Evolutionary conservation across 2,329 filamentous ascomycete species (phyloP), one percentile per base, ranked within the genome.

Genomic region (Chrysoporthe deuterocubensis): DNA sequence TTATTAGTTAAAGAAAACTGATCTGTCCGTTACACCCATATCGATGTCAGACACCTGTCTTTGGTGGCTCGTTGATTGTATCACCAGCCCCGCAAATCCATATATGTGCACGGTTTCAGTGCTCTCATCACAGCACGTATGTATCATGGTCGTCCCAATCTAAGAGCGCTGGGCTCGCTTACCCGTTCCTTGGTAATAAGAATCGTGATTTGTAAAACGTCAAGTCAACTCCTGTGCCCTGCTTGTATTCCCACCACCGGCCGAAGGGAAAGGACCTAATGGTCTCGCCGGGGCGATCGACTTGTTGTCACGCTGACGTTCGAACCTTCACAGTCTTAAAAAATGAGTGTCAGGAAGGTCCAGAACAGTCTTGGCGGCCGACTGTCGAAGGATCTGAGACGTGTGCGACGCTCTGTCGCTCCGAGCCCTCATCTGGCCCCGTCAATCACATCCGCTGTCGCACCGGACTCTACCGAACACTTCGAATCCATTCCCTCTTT

Each of bases 31-130:
- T 18, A 42, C 26, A 60, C 44, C 18, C 34, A 14, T 62, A 40
- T 40, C 32, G 44, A 62, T 62, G 44, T 44, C 26, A 60, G 44
- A 65, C 64, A 60, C 32, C 11, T 65, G 56, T 65, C 56, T 60
- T 44, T 52, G 54, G 43, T 52, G 32, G 9, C n/a, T 65, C 57
- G 44, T 65, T 32, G 32, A 14, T n/a, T 44, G 16, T 50, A 34
- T 42, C 16, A 40, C 54, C 54, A 34, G n/a, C 32, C 26, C 54
- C 34, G 34, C 34, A 57, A 57, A 37, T 37, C 16, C 16, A 40
- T n/a, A 40, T n/a, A 18, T 57, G 34, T 57, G 4, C 6, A 13
- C 13, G 11, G 42, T 52, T 42, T 21, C 43, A 26, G 46, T 40
- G 52, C 37, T 26, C 52, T 21, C 52, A n/a, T 44, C 40, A 44